Base-by-base conservation (phyloP, 352 stramenopile species). In the Phytopythium delawarense region DNA sequence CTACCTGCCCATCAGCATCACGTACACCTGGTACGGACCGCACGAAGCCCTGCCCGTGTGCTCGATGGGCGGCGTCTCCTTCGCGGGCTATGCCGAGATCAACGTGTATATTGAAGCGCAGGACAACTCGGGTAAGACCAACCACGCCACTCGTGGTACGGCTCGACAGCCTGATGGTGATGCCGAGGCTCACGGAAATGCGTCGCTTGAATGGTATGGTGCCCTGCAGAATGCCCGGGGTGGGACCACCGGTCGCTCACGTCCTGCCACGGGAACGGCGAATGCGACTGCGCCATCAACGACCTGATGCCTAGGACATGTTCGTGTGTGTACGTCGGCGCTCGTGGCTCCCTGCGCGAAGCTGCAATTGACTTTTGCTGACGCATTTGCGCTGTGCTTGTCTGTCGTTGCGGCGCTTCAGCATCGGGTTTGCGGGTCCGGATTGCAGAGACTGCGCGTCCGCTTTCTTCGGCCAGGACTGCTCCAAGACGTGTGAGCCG, bases 41-140 rank as follows among this genome's bases (percentile, higher is more conserved):
- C 84, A 93, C 57, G 67, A 77, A 18, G 52, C 50, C 12, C 63
- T 64, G 12, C 79, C 84, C 12, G 82, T 91, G 23, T 94, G 86
- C 64, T 94, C 86, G 40, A 91, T 92, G 78, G 74, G 74, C 48
- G 86, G 86, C 25, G 64, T 93, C 50, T 94, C 86, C 42, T 89
- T 79, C 59, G 70, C 78, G 2, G 86, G 84, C 9, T 90, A 88
- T 42, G 80, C 79, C 16, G 79, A 92, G 69, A 82, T 94, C 52
- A 88, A 86, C 67, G 61, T 94, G 49, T 93, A 89, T 67, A 74
- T 93, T 30, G 84, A 93, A 67, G 84, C 85, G 16, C 84, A 94
- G 57, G 84, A 92, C 42, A 84, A 91, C 63, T 71, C 76, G 68
- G 77, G 84, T 93, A 44, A 18, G 76, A 4, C 25, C 18, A 35